These are phyloP conservation scores for Plasmodium blacklocki DNA, from an alignment of 169 alveolate genomes.

Conservation along the genomic window DNA sequence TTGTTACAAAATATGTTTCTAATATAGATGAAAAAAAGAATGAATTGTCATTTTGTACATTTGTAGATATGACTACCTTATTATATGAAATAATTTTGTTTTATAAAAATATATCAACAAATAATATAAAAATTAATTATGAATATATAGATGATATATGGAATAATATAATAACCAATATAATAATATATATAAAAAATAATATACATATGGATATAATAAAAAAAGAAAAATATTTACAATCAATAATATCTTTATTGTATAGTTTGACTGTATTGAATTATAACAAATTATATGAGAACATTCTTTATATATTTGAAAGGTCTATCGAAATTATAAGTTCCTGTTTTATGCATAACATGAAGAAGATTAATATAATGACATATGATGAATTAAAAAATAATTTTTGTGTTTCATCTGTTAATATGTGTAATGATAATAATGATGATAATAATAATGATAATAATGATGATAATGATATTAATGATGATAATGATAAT, in stretches of 20 bases:
- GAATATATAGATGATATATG: neutral
- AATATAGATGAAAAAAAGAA: too few relatives aligned
- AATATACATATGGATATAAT: neutral
- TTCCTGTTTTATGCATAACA: neutral
- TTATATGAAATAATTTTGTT: conserved; percentile 12
- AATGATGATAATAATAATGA: too few relatives aligned
- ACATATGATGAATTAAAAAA: conserved; percentile 5
- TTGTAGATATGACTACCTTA: conserved; percentile 6
- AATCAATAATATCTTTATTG: conserved; percentile 17
- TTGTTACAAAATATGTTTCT: too few relatives aligned
- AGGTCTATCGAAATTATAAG: neutral
- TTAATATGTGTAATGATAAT: too few relatives aligned
- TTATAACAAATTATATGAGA: conserved; percentile 6
- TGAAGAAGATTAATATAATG: neutral
- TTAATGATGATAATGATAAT: too few relatives aligned
- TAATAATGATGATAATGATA: too few relatives aligned
- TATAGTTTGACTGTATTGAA: conserved; percentile 34
- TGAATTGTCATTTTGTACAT: too few relatives aligned
- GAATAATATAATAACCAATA: conserved; percentile 1
- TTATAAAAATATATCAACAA: neutral
- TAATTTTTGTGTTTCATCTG: too few relatives aligned
- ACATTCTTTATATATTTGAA: conserved; percentile 17
- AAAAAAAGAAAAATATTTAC: conserved; percentile 11
- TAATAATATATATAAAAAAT: conserved; percentile 11
- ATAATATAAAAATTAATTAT: conserved; percentile 2